These are phyloP conservation scores for Chlamydomonas schloesseri DNA, from an alignment of 139 green algal genomes.

Conservation along the genomic window DNA sequence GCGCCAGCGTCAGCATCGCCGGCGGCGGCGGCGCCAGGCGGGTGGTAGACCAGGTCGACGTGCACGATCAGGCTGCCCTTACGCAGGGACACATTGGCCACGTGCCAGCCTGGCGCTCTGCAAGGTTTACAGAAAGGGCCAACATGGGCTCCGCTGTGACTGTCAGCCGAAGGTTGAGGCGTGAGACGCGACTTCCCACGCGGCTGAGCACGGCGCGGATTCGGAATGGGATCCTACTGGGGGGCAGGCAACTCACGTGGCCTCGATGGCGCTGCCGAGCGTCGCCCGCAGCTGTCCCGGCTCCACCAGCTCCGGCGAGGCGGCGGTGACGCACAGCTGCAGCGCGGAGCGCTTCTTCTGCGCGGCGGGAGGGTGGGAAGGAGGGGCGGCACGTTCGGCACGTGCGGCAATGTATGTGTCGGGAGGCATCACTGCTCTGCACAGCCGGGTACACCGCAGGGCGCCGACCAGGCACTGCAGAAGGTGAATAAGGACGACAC, in stretches of 20 bases:
- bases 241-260: background rate
- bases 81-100: background rate
- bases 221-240: background rate
- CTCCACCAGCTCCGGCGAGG: background rate
- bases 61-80: conserved; percentile 28
- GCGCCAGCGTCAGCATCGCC: background rate
- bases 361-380: no score
- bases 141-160: background rate
- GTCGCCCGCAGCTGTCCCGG: background rate
- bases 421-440: no score
- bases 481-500: background rate
- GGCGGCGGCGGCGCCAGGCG: background rate
- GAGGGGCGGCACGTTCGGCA: no score
- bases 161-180: background rate
- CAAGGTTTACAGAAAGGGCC: no score
- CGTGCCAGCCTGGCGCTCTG: conserved; percentile 19
- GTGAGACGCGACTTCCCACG: background rate
- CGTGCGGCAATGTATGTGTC: no score
- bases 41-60: conserved; percentile 17
- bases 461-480: no score
- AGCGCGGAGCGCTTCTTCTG: background rate
- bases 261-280: background rate
- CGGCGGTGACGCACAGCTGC: conserved; percentile 4
- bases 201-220: background rate
- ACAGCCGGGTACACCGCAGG: no score